phyloP scores from a whole-genome alignment of 2,329 filamentous ascomycete genomes.

The Aspergillus tubingensis region DNA sequence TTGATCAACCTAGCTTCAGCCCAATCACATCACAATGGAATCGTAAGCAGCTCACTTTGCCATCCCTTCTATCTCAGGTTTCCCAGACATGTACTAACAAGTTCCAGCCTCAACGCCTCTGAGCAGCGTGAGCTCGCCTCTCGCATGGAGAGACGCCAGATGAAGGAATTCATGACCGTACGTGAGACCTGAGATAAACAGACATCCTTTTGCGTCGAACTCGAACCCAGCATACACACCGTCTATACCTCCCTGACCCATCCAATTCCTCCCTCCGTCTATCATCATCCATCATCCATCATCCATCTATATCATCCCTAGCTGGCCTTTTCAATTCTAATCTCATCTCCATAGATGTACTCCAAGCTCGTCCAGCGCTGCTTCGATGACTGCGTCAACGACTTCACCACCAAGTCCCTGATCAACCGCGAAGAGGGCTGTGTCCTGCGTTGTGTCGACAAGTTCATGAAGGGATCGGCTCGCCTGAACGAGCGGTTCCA shows the following conservation, averaged over 20 bases:
- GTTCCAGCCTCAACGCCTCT: conserved; percentile 64
- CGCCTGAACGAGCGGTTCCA: conserved; percentile 89
- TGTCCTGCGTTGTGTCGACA: conserved; percentile 92
- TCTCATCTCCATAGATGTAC: conserved; percentile 57
- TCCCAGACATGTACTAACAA: conserved; percentile 6
- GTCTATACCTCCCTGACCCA: not conserved
- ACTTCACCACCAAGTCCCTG: conserved; percentile 97
- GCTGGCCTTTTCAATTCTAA: conserved; percentile 4
- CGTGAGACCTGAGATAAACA: conserved; percentile 36
- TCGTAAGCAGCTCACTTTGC: conserved; percentile 27
- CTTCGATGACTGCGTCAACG: conserved; percentile 96
- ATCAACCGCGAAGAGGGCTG: conserved; percentile 86
- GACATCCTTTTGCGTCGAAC: not conserved
- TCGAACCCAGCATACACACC: not conserved
- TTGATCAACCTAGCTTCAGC: conserved; percentile 12
- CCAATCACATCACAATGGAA: conserved; percentile 38
- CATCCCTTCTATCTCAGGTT: not conserved
- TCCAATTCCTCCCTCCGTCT: not conserved
- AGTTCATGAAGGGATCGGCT: conserved; percentile 89
- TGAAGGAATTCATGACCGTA: conserved; percentile 99
- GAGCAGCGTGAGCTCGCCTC: conserved; percentile 92
- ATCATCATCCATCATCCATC: not conserved
- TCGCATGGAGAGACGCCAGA: conserved; percentile 96
- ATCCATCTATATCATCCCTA: not conserved
- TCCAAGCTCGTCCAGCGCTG: conserved; percentile 64